These are phyloP conservation scores for Coelastrella sp. DNA, from an alignment of 139 green algal genomes.

Conservation along the genomic window DNA sequence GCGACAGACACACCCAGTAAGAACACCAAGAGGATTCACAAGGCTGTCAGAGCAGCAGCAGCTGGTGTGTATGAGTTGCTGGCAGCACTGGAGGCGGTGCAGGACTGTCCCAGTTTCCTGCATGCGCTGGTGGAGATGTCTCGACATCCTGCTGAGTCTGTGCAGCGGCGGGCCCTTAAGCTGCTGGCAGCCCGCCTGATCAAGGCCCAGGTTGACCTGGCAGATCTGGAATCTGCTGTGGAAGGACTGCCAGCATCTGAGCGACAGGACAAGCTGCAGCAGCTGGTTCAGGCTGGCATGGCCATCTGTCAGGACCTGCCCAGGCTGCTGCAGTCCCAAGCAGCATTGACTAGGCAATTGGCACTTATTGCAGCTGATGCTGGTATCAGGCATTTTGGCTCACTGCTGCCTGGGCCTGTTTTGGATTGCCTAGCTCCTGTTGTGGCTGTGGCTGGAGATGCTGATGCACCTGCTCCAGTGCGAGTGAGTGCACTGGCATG, in stretches of 20 bases:
- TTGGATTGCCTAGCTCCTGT: conserved; percentile 68
- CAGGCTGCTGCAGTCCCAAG: conserved; percentile 39
- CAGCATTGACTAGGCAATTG: conserved; percentile 56
- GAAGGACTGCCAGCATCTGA: conserved; percentile 30
- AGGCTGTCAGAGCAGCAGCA: conserved; percentile 47
- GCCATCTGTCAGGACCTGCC: conserved; percentile 43
- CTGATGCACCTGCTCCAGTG: conserved; percentile 51
- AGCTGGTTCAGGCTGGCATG: conserved; percentile 47
- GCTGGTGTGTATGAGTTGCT: conserved; percentile 65
- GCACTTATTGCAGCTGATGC: conserved; percentile 61
- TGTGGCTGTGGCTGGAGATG: conserved; percentile 44
- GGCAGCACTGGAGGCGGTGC: conserved; percentile 62
- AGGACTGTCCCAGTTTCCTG: conserved; percentile 66
- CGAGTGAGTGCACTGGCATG: conserved; percentile 59
- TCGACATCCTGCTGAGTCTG: conserved; percentile 48
- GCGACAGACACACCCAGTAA: not conserved
- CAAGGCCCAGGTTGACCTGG: conserved; percentile 39
- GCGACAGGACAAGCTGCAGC: not conserved
- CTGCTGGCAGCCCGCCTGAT: conserved; percentile 58
- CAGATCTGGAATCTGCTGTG: conserved; percentile 44
- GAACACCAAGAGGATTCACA: conserved; percentile 24
- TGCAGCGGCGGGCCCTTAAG: conserved; percentile 69
- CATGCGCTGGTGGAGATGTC: conserved; percentile 60
- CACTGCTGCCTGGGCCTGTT: conserved; percentile 53
- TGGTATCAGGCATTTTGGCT: conserved; percentile 54